phyloP scores from a whole-genome alignment of 805 yeast genomes.

The Maudiozyma pseudohumilis region DNA sequence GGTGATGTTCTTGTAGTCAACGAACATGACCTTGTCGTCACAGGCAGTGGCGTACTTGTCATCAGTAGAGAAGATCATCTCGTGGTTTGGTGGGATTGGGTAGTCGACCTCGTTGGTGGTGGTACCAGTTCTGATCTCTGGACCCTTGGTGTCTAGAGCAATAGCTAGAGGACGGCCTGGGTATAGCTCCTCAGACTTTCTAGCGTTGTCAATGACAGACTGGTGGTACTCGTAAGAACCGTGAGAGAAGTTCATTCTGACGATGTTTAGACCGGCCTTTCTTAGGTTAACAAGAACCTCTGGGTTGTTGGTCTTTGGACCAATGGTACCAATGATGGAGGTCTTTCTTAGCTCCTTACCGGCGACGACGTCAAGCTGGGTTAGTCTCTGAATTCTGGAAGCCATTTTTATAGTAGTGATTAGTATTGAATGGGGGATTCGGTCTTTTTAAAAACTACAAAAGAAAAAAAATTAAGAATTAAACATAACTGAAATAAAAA shows the following conservation, averaged over 20 bases:
- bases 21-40: conserved; percentile 74
- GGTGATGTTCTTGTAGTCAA: conserved; percentile 95
- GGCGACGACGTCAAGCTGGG: conserved; percentile 69
- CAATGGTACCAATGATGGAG: conserved; percentile 96
- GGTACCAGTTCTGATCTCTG: conserved; percentile 98
- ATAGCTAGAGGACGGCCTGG: conserved; percentile 96
- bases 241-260: conserved; percentile 98
- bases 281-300: conserved; percentile 79
- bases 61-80: conserved; percentile 89
- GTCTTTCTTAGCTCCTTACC: conserved; percentile 81
- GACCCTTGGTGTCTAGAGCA: conserved; percentile 98
- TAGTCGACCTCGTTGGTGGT: conserved; percentile 71
- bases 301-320: conserved; percentile 91
- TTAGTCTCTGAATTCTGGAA: conserved; percentile 70
- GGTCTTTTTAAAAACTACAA: neutral
- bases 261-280: conserved; percentile 96
- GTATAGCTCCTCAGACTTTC: conserved; percentile 82
- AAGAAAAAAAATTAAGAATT: neutral
- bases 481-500: neutral
- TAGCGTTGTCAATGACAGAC: conserved; percentile 90
- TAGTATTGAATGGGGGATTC: neutral
- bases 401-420: conserved; percentile 8
- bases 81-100: conserved; percentile 77
- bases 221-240: conserved; percentile 98
- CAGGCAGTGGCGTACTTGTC: conserved; percentile 60